phyloP scores from a whole-genome alignment of 768 basidiomycete genomes.

The Macrolepiota fuliginosa region DNA sequence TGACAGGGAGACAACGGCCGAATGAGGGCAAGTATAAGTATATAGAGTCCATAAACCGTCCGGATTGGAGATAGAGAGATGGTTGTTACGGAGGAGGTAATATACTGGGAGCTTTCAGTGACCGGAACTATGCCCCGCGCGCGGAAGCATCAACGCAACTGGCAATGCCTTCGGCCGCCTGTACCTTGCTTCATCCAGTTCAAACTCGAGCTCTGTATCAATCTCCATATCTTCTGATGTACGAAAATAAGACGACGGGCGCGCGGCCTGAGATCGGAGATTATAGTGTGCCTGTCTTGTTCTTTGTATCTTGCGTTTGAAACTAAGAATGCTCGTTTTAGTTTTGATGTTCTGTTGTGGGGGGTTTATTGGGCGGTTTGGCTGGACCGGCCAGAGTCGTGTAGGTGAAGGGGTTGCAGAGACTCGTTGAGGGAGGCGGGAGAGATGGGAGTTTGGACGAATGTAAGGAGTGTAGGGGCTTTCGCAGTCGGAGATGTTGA shows the following conservation, averaged over 20 bases:
- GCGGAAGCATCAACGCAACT: background rate
- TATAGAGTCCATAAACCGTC: background rate
- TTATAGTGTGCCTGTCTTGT: background rate
- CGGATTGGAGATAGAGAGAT: background rate
- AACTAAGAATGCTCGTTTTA: background rate
- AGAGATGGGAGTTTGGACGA: background rate
- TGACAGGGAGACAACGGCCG: background rate
- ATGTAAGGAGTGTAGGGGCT: background rate
- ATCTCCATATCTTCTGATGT: constrained; percentile 7
- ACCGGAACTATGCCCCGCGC: background rate
- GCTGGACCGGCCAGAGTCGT: background rate
- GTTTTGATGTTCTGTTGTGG: background rate
- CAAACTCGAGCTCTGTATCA: constrained; percentile 5
- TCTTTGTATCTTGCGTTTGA: background rate
- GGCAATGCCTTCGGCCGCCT: constrained; percentile 3
- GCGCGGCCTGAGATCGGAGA: constrained; percentile 3
- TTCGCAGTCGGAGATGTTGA: background rate
- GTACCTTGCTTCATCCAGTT: constrained; percentile 6
- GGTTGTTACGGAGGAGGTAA: background rate
- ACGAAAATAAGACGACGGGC: constrained; percentile 10
- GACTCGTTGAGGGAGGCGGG: background rate
- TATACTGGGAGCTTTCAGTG: background rate
- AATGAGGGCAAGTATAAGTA: background rate
- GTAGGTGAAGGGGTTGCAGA: background rate
- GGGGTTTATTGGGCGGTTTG: background rate